A percentile compares a stretch with the other conserved stretches of the same genome.
These are phyloP conservation scores for Plasmopara muralis DNA, from an alignment of 352 stramenopile species.

Conservation along the genomic window DNA sequence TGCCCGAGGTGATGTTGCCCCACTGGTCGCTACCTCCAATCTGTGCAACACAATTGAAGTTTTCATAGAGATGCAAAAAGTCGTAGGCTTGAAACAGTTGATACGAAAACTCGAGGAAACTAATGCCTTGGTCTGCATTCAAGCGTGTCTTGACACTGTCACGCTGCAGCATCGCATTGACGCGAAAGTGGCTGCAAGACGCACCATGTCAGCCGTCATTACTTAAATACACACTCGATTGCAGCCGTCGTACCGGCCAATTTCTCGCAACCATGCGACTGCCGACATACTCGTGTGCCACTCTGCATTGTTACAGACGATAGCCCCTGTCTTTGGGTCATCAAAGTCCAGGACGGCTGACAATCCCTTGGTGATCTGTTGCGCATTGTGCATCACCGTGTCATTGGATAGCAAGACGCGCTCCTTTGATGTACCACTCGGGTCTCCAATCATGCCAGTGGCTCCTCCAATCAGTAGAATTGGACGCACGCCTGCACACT, in stretches of 20 bases:
- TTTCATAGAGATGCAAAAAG: slow-evolving; percentile 93
- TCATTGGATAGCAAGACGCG: slow-evolving; percentile 93
- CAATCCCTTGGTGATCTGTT: slow-evolving; percentile 88
- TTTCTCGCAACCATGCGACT: slow-evolving; percentile 96
- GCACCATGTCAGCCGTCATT: neutral
- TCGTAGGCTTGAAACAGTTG: slow-evolving; percentile 99
- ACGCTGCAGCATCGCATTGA: slow-evolving; percentile 98
- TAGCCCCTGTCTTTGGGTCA: slow-evolving; percentile 78
- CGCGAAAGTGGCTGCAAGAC: slow-evolving; percentile 86
- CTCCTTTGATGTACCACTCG: slow-evolving; percentile 97
- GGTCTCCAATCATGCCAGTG: slow-evolving; percentile 95
- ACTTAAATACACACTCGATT: neutral
- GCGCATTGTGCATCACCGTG: slow-evolving; percentile 86
- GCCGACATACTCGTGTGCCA: slow-evolving; percentile 95
- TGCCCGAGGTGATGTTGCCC: slow-evolving; percentile 98
- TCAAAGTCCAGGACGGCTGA: slow-evolving; percentile 93
- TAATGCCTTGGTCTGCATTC: slow-evolving; percentile 91
- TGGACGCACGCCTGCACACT: slow-evolving; percentile 79
- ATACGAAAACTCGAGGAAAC: slow-evolving; percentile 99
- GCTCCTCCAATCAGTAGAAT: slow-evolving; percentile 86
- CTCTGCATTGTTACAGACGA: slow-evolving; percentile 98
- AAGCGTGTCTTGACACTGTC: slow-evolving; percentile 98
- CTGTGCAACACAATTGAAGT: slow-evolving; percentile 91
- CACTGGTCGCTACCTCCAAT: slow-evolving; percentile 99
- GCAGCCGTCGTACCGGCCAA: slow-evolving; percentile 57